Percentiles rank a stretch among this genome's conserved stretches.
Evolutionary conservation across 2,329 filamentous ascomycete genomes (phyloP).

Genomic region (Fusarium sp.): DNA sequence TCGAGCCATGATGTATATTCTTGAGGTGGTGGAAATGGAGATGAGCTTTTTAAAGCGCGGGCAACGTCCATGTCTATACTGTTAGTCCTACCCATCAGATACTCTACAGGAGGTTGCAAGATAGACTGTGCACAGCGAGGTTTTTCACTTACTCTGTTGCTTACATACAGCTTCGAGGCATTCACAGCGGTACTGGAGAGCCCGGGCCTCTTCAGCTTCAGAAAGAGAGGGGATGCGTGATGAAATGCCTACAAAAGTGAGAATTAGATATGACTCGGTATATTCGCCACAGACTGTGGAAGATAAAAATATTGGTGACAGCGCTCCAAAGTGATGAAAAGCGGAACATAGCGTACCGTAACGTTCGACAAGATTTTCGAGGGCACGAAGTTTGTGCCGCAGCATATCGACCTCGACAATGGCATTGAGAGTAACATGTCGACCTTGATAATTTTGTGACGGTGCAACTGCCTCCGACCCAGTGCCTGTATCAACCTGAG

Average conservation of each 20-base stretch:
- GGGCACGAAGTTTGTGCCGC: constrained; percentile 61
- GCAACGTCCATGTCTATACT: constrained; percentile 45
- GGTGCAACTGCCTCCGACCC: constrained; percentile 60
- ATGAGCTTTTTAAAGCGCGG: constrained; percentile 43
- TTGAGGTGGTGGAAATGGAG: constrained; percentile 49
- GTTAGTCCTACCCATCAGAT: constrained; percentile 29
- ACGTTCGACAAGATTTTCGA: constrained; percentile 58
- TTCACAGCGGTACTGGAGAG: constrained; percentile 67
- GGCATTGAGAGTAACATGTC: constrained; percentile 58
- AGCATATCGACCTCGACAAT: constrained; percentile 63
- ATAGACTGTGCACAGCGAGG: background rate
- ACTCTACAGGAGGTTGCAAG: background rate
- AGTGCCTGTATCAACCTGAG: constrained; percentile 61
- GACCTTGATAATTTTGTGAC: constrained; percentile 57
- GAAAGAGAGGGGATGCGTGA: constrained; percentile 56
- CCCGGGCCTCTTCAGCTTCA: constrained; percentile 65
- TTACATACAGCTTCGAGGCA: constrained; percentile 64
- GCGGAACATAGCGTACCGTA: constrained; percentile 54
- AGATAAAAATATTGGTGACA: constrained; percentile 11
- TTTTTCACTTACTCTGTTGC: constrained; percentile 44
- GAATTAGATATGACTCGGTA: constrained; percentile 25
- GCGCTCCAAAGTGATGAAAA: constrained; percentile 10
- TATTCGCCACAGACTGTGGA: background rate
- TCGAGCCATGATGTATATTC: constrained; percentile 63
- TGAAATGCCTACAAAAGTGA: constrained; percentile 37